A percentile compares a stretch with the other conserved stretches of the same genome.
phyloP scores from a whole-genome alignment of 345 rosid species.

The Camelina hispida region DNA sequence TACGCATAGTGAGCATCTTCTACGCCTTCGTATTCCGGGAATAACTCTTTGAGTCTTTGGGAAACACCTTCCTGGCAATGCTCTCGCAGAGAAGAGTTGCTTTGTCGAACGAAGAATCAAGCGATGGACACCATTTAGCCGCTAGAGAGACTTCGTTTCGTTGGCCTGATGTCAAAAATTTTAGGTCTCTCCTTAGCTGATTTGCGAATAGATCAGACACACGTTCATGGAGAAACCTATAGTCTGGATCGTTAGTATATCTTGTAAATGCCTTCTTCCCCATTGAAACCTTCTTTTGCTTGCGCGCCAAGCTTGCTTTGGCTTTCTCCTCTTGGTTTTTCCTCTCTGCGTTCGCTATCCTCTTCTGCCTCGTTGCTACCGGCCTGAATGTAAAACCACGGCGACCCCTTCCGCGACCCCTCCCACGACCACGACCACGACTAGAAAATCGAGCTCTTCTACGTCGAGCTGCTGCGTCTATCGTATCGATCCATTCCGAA shows the following conservation, averaged over 20 bases:
- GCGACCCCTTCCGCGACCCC: neutral
- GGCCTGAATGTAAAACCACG: neutral
- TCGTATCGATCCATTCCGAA: neutral
- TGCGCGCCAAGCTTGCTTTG: neutral
- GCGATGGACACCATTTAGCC: constrained; percentile 2
- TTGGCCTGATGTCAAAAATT: neutral
- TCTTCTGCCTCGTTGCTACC: neutral
- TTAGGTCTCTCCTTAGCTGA: neutral
- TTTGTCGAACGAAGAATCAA: neutral
- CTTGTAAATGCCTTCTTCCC: neutral
- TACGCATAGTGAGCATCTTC: neutral
- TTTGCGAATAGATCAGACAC: neutral
- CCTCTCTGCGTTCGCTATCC: neutral
- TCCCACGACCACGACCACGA: neutral
- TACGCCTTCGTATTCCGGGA: neutral
- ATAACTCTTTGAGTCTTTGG: neutral
- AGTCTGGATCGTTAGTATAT: neutral
- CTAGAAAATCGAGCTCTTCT: neutral
- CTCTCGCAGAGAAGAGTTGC: constrained; percentile 2
- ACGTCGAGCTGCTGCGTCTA: neutral
- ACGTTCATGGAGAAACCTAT: neutral
- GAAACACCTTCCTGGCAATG: neutral
- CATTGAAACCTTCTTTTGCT: constrained; percentile 2
- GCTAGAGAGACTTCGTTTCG: neutral
- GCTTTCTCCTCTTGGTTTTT: constrained; percentile 2